Base-by-base conservation (phyloP, 2,329 filamentous ascomycete species). In the Diaporthe ampelina region DNA sequence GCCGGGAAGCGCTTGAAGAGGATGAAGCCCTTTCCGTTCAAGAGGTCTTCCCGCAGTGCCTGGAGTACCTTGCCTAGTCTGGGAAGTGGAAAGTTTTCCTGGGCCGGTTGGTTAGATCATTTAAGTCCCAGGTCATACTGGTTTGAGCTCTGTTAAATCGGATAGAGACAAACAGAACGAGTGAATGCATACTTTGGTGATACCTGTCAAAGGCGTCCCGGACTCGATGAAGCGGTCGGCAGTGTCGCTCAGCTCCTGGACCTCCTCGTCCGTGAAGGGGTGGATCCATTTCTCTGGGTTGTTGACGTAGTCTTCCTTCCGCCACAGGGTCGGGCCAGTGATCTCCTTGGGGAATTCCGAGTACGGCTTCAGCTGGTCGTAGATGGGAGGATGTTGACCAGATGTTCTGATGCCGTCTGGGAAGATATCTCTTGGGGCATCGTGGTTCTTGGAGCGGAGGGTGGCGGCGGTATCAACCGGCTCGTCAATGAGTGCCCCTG, bases 11-110 rank as follows among this genome's bases (percentile, higher is more conserved):
- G 91, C 82, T 97, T 97, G 87, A 97, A 97, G 19, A 97, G 89
- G 76, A 97, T 93, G 85, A 97, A 97, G 21, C 95, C 95, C 80
- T 97, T 97, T 77, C 94, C 95, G 81, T 97, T 90, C 73, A 97
- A 83, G 26, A 88, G 83, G 76, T 87, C 85, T 19, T 82, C 77
- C 35, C 86, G 83, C 3, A 87, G 79, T 1, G 73, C 73, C 8
- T 72, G 72, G 15, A 88, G 83, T 26, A 79, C 76, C 15, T 79
- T 81, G 77, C 82, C 79, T 4, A 88, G 81, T 2, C 77, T 82
- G 24, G 85, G 85, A 0, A 88, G 82, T 6, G 84, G 83, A 78
- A 88, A 88, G 81, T 85, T 86, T 61, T 78, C 76, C 83, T 85
- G 52, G 17, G 54, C 45, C 13, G 0, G 9, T 21, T 21, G 32